Evolutionary conservation across 441 rosid species (phyloP), one percentile per base, ranked within the genome.

Genomic region (Adansonia gregorii): DNA sequence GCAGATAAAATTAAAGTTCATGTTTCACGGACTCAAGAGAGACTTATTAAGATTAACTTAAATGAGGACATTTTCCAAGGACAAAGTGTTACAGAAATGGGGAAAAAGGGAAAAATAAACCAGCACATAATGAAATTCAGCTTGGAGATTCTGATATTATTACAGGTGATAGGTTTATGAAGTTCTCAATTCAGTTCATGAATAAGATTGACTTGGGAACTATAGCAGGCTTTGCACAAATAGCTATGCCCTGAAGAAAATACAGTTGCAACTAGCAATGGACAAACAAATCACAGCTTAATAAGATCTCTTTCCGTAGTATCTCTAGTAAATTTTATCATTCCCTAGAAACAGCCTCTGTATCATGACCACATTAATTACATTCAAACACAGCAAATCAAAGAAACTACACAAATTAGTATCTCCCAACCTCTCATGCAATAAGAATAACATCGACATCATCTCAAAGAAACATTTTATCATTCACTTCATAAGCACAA

Each of bases 401-500:
- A 51, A 69, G 39, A 24, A 69, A 49, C 9, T 46, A 14, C 43
- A 74, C 17, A 45, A 45, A 61, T 15, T 22, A 63, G 31, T 39
- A 55, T 56, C 54, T 56, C 61, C 19, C 49, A 39, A 72, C 43
- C 12, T 12, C 20, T 52, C 48, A 27, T 24, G 22, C 0, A 22
- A 17, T 17, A 41, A 8, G 35, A 20, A 73, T 24, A 60, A 6
- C 17, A 74, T 15, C 56, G 17, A 14, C 45, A 3, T 22, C 10
- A 35, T 59, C 77, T 60, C 41, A 1, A 49, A 69, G 11, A 31
- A 69, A 41, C 84, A 78, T 75, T 87, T 79, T 45, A 80, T 81
- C 88, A 80, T 70, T 41, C 79, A 84, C 49, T 56, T 74, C 52
- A 73, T 22, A 58, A 12, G 65, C 86, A 83, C 8, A 72, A 22